A percentile compares a stretch with the other conserved stretches of the same genome.
Conservation (phyloP, 805 yeast species). For the Suhomyces tanzawaensis region DNA sequence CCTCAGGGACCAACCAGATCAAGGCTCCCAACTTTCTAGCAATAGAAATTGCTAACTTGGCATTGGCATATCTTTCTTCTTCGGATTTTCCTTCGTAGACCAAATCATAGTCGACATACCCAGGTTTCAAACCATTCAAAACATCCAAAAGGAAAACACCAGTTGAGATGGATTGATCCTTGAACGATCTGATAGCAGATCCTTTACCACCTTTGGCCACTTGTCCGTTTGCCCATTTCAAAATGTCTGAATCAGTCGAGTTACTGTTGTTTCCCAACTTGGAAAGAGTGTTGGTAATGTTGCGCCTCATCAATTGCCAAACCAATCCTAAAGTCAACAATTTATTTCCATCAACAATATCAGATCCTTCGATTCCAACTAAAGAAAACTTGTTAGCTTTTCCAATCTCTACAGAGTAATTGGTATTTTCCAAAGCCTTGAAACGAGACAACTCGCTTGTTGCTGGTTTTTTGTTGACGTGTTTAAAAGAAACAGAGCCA, state of each 20-base stretch:
- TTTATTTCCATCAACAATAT: conserved; percentile 90
- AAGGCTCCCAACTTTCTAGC: conserved; percentile 97
- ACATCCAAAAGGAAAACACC: conserved; percentile 87
- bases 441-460: conserved; percentile 83
- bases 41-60: conserved; percentile 94
- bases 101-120: conserved; percentile 93
- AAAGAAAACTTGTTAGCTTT: conserved; percentile 88
- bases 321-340: conserved; percentile 87
- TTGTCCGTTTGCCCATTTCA: conserved; percentile 90
- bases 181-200: conserved; percentile 74
- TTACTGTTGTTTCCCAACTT: conserved; percentile 68
- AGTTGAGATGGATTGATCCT: conserved; percentile 70
- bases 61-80: conserved; percentile 89
- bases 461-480: conserved; percentile 80
- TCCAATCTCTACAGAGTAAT: conserved; percentile 96
- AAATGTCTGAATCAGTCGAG: conserved; percentile 63
- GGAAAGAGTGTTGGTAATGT: conserved; percentile 80
- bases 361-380: conserved; percentile 98
- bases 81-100: conserved; percentile 77
- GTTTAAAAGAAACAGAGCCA: conserved; percentile 77
- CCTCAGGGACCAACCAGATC: conserved; percentile 99
- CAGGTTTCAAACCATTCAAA: conserved; percentile 91
- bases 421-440: conserved; percentile 96
- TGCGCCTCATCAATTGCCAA: conserved; percentile 98
- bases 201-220: conserved; percentile 82